These are phyloP conservation scores for Micromonas commoda DNA, from an alignment of 139 green algal species.

Conservation along the genomic window DNA sequence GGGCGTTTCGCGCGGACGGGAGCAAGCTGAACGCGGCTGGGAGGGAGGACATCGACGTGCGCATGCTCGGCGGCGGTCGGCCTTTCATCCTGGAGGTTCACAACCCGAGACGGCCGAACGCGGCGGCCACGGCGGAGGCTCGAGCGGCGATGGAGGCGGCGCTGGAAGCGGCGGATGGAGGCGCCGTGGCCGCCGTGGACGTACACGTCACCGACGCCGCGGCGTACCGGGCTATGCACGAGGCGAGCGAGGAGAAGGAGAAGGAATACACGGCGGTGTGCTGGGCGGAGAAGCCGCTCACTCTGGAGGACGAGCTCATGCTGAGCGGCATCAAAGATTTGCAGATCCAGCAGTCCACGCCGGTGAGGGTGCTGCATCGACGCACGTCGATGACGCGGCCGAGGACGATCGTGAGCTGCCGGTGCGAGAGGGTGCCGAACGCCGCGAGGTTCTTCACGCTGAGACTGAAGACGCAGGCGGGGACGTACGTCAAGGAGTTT, in stretches of 20 bases:
- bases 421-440: not conserved
- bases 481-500: constrained; percentile 92
- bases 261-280: constrained; percentile 64
- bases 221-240: not conserved
- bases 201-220: not conserved
- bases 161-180: not conserved
- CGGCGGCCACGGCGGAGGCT: constrained; percentile 6
- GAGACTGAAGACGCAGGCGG: constrained; percentile 60
- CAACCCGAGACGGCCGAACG: constrained; percentile 39
- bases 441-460: constrained; percentile 55
- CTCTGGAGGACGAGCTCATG: constrained; percentile 12
- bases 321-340: constrained; percentile 46
- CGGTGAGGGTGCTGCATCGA: constrained; percentile 73
- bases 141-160: not conserved
- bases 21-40: constrained; percentile 54
- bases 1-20: constrained; percentile 31
- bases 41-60: constrained; percentile 80
- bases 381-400: constrained; percentile 54
- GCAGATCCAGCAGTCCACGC: constrained; percentile 70
- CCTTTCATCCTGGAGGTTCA: constrained; percentile 72
- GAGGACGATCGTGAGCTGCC: constrained; percentile 41
- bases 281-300: not conserved
- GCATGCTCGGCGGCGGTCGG: constrained; percentile 73
- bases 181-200: constrained; percentile 13
- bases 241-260: constrained; percentile 61